Percentiles rank a stretch among this genome's conserved stretches.
Evolutionary conservation across 495 filamentous ascomycete genomes (phyloP).

Genomic region (Letharia columbiana): DNA sequence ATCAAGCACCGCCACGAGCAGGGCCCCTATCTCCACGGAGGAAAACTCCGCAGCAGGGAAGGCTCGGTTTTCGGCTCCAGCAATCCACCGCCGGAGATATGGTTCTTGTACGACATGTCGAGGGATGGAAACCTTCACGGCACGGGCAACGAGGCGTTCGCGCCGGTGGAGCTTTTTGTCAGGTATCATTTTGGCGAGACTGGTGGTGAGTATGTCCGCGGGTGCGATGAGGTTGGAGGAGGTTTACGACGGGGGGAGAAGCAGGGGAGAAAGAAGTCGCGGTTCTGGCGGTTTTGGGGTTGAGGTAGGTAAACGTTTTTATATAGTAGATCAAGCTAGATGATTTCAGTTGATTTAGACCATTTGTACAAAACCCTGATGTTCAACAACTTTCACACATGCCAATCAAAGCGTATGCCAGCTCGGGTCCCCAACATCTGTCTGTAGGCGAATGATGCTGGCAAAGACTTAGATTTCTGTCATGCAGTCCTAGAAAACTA

Average conservation of each 20-base stretch:
- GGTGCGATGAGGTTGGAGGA: not conserved
- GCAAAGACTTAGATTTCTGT: no score
- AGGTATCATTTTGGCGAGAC: not conserved
- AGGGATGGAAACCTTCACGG: not conserved
- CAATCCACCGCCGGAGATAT: not conserved
- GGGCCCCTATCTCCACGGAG: not conserved
- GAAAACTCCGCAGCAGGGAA: not conserved
- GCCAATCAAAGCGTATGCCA: no score
- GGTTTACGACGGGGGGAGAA: not conserved
- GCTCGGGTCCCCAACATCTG: no score
- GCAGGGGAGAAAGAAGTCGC: not conserved
- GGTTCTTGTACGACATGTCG: not conserved
- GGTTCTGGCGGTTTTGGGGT: not conserved
- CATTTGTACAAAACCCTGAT: no score
- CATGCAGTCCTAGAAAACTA: no score
- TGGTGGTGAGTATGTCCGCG: not conserved
- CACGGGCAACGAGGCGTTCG: not conserved
- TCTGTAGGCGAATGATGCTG: no score
- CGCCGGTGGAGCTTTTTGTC: not conserved
- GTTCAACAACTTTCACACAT: no score
- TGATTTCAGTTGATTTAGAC: no score
- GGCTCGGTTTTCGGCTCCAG: not conserved
- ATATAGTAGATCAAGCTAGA: not conserved
- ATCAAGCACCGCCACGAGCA: not conserved
- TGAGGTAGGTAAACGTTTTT: not conserved